Base-by-base conservation (phyloP, 164 flowering plant genomes). In the Nymphaea colorata region DNA sequence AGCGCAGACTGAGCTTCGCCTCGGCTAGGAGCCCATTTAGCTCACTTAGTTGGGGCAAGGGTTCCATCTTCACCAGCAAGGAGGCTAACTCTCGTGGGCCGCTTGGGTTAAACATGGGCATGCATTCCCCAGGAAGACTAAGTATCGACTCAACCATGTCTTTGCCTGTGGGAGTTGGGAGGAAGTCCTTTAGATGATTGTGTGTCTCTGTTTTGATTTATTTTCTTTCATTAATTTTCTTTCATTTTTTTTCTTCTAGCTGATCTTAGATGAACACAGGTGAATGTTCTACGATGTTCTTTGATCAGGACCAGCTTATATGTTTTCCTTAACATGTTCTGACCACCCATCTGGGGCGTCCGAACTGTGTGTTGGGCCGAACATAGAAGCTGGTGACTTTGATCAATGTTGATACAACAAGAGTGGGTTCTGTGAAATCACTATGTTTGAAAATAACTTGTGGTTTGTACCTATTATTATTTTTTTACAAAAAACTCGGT, bases 141-240 rank as follows among this genome's bases (percentile, higher is more conserved):
- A 94, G 99, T 68, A 81, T 88, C 74, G 93, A 87, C 76, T 95
- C 99, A 4, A 75, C 91, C 8, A 72, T 78, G 68, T 94, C 96
- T 41, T 74, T 89, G 88, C 94, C 99, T 42, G 91, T 83, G 55
- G 77, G 76, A 10, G 76, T 87, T 70, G 99, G 94, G 69, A 84
- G 96, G 78, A 90, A 77, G 80, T 89, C 94, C 47, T 95, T 87
- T 82, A 86, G 85, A 81, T 69, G 96, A 82, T 86, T 84, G 62
- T 65, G 69, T 81, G 96, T 85, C 88, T 90, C 89, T 87, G 79
- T 72, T 59, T 63, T 15, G 64, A 69, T 66, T 66, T 60, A 55
- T n/a, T 64, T 18, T 11, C 64, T 59, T 73, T 71, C 72, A 10
- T 68, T 73, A n/a, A 55, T n/a, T 64, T 18, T 11, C 64, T 59